phyloP scores from a whole-genome alignment of 1,284 basidiomycete genomes.

The Mycena citricolor region DNA sequence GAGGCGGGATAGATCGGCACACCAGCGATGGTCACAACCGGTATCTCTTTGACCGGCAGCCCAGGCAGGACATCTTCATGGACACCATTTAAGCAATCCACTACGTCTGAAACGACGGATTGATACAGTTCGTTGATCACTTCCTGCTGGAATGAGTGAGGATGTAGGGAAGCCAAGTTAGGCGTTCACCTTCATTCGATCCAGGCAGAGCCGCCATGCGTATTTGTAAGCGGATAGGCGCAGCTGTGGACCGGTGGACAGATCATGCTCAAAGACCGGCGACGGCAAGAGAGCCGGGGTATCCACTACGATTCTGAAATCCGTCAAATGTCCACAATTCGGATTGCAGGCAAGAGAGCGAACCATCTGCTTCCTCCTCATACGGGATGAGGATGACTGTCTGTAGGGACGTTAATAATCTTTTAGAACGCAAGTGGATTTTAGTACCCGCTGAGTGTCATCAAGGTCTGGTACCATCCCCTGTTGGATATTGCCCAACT shows the following conservation, averaged over 20 bases:
- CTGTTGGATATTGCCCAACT: no score
- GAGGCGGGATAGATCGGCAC: no score
- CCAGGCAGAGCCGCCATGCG: constrained; percentile 51
- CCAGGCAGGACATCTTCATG: constrained; percentile 43
- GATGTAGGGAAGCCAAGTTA: constrained; percentile 1
- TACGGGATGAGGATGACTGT: constrained; percentile 12
- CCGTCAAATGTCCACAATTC: no score
- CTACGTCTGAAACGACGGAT: constrained; percentile 41
- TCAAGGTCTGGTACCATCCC: no score
- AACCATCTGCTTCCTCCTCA: constrained; percentile 7
- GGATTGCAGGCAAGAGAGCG: no score
- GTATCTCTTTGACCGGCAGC: constrained; percentile 52
- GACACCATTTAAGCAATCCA: constrained; percentile 39
- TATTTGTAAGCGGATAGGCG: constrained; percentile 46
- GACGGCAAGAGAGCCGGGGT: no score
- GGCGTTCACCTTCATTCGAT: constrained; percentile 45
- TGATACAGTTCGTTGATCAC: constrained; percentile 45
- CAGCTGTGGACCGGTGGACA: constrained; percentile 40
- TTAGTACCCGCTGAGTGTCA: constrained; percentile 11
- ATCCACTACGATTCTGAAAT: no score
- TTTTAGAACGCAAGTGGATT: no score
- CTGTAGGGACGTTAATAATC: constrained; percentile 5
- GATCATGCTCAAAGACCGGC: constrained; percentile 33
- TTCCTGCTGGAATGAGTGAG: constrained; percentile 33
- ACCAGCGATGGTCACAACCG: constrained; percentile 58